Evolutionary conservation across 495 filamentous ascomycete species (phyloP), one percentile per base, ranked within the genome.

Genomic region (Neurospora sp.): DNA sequence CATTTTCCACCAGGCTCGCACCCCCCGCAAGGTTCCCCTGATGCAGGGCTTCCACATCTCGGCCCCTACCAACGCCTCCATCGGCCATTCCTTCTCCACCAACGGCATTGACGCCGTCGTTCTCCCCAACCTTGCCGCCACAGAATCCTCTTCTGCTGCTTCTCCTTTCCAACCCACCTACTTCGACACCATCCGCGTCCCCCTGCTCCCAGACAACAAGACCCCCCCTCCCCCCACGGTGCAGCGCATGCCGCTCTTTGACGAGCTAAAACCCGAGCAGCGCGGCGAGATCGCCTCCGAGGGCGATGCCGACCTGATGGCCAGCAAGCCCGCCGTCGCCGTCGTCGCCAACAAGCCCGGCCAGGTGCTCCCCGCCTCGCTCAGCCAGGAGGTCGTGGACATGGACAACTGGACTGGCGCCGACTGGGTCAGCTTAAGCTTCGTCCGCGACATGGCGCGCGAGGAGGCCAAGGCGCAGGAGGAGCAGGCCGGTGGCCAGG

Each of bases 11-110:
- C 9, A 76, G 75, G 45, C 77, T 76, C 31, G 22, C 9, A 40
- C 75, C 69, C 35, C 61, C 61, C 79, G 78, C 73, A 80, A 73
- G 4, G 72, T 83, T 75, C 84, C 82, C 72, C 75, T 86, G 71
- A 86, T 86, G 84, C 84, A 86, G 75, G 84, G 82, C 76, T 86
- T 86, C 76, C 79, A 76, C 74, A 82, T 81, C 48, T 83, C 80
- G n/a, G 78, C 82, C 8, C 76, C 83, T 4, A 73, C 72, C 35
- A 75, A 79, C 38, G 68, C 79, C 9, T 61, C 72, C 14, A 69
- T 74, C 22, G 70, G 76, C 71, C 27, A 35, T 7, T 65, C 53
- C 27, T 65, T 65, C 31, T 65, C 27, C 27, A 65, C 76, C 70
- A 72, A 61, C 65, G 78, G 78, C 45, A 79, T 86, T 71, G 84